Evolutionary conservation across 495 filamentous ascomycete species (phyloP), one percentile per base, ranked within the genome.

Genomic region (Aspergillus olivimuriae): DNA sequence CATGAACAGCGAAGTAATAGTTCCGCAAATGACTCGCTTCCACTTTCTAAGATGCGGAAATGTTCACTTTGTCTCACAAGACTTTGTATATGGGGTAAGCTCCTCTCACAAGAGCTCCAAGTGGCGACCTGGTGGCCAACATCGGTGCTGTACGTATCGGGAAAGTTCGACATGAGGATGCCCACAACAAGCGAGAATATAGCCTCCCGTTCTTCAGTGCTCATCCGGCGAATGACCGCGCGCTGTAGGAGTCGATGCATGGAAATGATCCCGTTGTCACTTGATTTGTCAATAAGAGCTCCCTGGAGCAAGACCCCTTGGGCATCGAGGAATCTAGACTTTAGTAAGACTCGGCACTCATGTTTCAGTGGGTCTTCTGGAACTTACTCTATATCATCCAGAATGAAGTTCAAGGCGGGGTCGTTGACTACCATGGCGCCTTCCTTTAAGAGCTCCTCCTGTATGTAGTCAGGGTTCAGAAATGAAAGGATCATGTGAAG

Each of bases 1-100:
- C 55, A 58, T 30, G 43, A 50, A 30, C 48, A 55, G 35, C 54
- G 55, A 5, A 60, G 42, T 24, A 60, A 46, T 5, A 60, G 44
- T 44, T 58, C 55, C 22, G 49, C 41, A 24, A 44, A 36, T 23
- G 31, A 4, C 21, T 44, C 31, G 24, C 36, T 35, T 11, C n/a
- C 31, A n/a, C 16, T 16, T 4, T n/a, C 3, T 16, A 44, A 44
- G 4, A 44, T 36, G 10, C n/a, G 15, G 12, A 35, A 36, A 1
- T 15, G 10, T 24, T 34, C 41, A 36, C 28, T 44, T 12, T 35
- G 16, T 12, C 24, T 26, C 3, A 34, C 24, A 14, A 44, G 12
- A 12, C 30, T 44, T 36, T 44, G 22, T 10, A 44, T 3, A 24
- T 44, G 41, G 3, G 41, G 41, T 26, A 44, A 21, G 19, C 41